phyloP scores from a whole-genome alignment of 768 basidiomycete species.

The Trametes meyenii region DNA sequence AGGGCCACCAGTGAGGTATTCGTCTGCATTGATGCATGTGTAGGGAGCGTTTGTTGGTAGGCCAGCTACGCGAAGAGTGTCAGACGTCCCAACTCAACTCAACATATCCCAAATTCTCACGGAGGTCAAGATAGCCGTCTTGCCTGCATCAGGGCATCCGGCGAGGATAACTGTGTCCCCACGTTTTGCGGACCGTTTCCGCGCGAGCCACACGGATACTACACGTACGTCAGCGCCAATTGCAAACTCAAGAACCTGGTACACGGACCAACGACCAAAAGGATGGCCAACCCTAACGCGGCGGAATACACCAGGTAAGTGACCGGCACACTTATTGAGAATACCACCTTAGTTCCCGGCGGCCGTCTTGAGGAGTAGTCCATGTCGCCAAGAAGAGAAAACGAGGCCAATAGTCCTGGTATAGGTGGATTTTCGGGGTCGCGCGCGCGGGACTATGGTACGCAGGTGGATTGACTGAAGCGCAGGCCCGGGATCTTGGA shows the following conservation, averaged over 20 bases:
- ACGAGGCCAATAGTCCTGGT: too few species aligned
- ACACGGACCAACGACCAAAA: constrained; percentile 47
- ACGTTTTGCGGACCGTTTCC: constrained; percentile 46
- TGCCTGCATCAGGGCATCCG: constrained; percentile 76
- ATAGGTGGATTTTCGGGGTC: too few species aligned
- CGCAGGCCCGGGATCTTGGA: not conserved
- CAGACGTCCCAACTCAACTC: constrained; percentile 14
- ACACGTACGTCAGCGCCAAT: constrained; percentile 21
- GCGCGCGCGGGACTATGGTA: too few species aligned
- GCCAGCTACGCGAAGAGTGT: constrained; percentile 50
- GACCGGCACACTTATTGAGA: constrained; percentile 41
- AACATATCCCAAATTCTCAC: constrained; percentile 44
- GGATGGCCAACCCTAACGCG: constrained; percentile 47
- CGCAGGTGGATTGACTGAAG: not conserved
- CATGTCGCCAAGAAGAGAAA: too few species aligned
- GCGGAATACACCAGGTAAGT: constrained; percentile 43
- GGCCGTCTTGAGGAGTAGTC: too few species aligned
- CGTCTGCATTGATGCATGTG: constrained; percentile 77
- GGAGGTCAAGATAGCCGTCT: constrained; percentile 74
- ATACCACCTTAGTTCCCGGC: constrained; percentile 34
- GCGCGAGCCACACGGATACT: constrained; percentile 50
- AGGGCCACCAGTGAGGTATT: constrained; percentile 57
- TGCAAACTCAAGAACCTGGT: not conserved
- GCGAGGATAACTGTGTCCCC: constrained; percentile 74
- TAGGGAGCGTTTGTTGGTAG: constrained; percentile 63